Evolutionary conservation across 768 basidiomycete species (phyloP), one percentile per base, ranked within the genome.

Genomic region (Rhizopogon salebrosus): DNA sequence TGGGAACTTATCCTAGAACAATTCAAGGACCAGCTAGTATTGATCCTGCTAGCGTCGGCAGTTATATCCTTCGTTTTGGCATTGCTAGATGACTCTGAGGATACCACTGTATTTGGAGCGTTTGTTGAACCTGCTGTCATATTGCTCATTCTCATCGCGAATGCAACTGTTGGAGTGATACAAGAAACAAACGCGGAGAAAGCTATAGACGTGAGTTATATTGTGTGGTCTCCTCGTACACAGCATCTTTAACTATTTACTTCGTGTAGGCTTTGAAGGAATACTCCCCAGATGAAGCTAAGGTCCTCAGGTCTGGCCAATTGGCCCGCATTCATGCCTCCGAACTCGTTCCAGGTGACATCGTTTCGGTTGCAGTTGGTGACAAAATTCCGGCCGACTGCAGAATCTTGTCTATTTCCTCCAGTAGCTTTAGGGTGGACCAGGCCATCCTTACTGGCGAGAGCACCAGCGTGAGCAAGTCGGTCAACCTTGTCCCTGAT

Each of bases 391-490:
- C 95, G 22, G 95, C 95, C 7, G 95, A 99, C 73, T 93, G 90
- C 68, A 78, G 95, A 61, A 72, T 99, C 36, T 70, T 98, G 48
- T 89, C 89, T 16, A 82, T 98, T 55, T 87, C 90, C 0, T 95
- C 93, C 18, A 94, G 90, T 55, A 94, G 88, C 66, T 97, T 98
- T 73, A 81, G 94, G 48, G 76, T 98, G 49, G 95, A 98, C 69
- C 95, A 99, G 70, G 95, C 95, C 29, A 90, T 98, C 63, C 79
- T 99, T 48, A 99, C 95, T 2, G 95, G 95, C 23, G 95, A 99
- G 72, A 92, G 89, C 60, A 77, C 77, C 54, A 92, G 90, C 58
- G 95, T 98, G 38, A 82, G 83, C 74, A 99, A 99, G 73, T 80
- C 74, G 18, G 64, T 80, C 6, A 82, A 81, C 8, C 71, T 77